Conservation (phyloP, 768 basidiomycete genomes). For the Suillus clintonianus region DNA sequence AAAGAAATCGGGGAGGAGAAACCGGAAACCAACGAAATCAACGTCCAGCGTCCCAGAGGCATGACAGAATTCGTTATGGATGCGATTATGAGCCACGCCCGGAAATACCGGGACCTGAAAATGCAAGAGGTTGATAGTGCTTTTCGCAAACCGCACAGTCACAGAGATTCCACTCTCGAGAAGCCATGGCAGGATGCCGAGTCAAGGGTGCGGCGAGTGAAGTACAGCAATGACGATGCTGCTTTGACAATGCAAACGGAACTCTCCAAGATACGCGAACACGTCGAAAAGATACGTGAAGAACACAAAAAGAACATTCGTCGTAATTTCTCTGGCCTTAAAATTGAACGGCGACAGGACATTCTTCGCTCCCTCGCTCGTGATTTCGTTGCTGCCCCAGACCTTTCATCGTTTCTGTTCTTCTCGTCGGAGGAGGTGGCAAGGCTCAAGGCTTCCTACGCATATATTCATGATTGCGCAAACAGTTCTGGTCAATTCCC, state of each 20-base stretch:
- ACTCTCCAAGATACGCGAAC: conserved; percentile 37
- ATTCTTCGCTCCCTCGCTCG: conserved; percentile 43
- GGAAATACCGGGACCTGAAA: conserved; percentile 6
- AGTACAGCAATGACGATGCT: conserved; percentile 12
- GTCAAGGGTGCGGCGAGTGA: conserved; percentile 18
- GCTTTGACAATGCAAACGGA: conserved; percentile 31
- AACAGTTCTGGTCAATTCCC: conserved; percentile 41
- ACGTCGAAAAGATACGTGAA: conserved; percentile 38
- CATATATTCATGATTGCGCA: conserved; percentile 42
- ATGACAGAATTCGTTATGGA: conserved; percentile 34
- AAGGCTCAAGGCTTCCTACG: conserved; percentile 51
- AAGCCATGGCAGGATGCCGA: conserved; percentile 41
- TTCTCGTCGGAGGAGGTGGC: conserved; percentile 28
- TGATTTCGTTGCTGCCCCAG: conserved; percentile 39
- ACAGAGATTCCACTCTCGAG: conserved; percentile 18
- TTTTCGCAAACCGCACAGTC: not conserved
- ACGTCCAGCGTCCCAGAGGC: conserved; percentile 8
- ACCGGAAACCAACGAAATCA: conserved; percentile 6
- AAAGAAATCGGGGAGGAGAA: conserved; percentile 12
- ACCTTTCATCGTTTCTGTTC: conserved; percentile 27
- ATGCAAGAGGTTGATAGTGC: conserved; percentile 1
- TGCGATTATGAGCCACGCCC: conserved; percentile 14
- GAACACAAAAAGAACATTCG: conserved; percentile 26
- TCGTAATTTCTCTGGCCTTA: conserved; percentile 37
- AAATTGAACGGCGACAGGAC: conserved; percentile 52